Evolutionary conservation across 2,329 filamentous ascomycete species (phyloP).

Genomic region (Acrocalymma vagum): DNA sequence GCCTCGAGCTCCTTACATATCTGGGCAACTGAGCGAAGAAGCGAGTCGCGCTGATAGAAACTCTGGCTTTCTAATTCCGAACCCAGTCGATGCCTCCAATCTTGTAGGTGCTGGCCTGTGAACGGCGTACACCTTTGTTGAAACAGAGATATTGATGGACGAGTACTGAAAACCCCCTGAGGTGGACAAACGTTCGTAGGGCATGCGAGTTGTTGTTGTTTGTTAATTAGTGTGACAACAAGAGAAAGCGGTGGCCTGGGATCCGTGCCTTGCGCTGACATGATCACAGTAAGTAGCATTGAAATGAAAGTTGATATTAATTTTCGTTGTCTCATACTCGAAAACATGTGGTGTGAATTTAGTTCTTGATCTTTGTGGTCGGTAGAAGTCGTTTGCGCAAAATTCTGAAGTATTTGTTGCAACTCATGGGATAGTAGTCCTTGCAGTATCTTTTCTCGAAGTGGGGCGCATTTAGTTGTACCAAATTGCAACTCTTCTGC

Average conservation of each 20-base stretch:
- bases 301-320: conserved; percentile 34
- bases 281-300: conserved; percentile 34
- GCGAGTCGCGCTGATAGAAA: conserved; percentile 53
- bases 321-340: conserved; percentile 21
- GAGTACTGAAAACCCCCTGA: not conserved
- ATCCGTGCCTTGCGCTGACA: conserved; percentile 26
- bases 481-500: conserved; percentile 25
- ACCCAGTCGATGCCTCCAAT: conserved; percentile 61
- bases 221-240: conserved; percentile 31
- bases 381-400: conserved; percentile 15
- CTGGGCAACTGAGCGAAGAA: conserved; percentile 60
- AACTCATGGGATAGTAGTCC: conserved; percentile 34
- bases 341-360: too few species aligned
- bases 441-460: conserved; percentile 31
- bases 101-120: conserved; percentile 38
- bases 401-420: conserved; percentile 25
- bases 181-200: conserved; percentile 26
- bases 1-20: conserved; percentile 65
- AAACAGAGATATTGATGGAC: conserved; percentile 38
- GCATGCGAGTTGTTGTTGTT: conserved; percentile 31
- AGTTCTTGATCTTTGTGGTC: not conserved
- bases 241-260: conserved; percentile 23
- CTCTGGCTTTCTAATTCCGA: conserved; percentile 50
- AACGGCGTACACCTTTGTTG: conserved; percentile 50
- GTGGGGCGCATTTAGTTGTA: conserved; percentile 13